Evolutionary conservation across 129 eudicot species (phyloP).

Genomic region (Arctium lappa): DNA sequence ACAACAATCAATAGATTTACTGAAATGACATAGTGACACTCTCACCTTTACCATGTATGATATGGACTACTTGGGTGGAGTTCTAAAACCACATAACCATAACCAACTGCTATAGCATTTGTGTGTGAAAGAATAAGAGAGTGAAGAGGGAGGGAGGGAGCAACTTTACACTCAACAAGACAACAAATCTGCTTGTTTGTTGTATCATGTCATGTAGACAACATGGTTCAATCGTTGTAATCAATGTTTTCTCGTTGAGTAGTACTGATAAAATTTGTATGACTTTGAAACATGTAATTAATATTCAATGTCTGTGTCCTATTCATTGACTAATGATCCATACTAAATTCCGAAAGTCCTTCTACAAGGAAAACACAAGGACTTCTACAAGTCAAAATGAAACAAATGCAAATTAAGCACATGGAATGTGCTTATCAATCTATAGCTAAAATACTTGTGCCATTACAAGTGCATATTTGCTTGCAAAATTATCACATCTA

Average conservation of each 20-base stretch:
- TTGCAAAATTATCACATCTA: background rate
- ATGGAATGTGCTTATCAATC: background rate
- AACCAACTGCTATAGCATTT: background rate
- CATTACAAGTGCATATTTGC: background rate
- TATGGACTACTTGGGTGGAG: background rate
- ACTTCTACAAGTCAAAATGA: background rate
- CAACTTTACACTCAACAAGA: background rate
- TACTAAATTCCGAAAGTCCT: background rate
- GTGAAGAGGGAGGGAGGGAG: background rate
- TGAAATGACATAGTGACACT: background rate
- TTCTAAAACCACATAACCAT: background rate
- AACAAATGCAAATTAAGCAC: background rate
- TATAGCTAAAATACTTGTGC: background rate
- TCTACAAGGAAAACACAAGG: background rate
- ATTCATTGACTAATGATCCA: background rate
- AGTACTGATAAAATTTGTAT: background rate
- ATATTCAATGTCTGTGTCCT: background rate
- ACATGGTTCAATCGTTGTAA: background rate
- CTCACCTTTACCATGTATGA: background rate
- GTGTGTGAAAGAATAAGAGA: background rate
- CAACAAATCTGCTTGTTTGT: background rate
- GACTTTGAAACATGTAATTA: background rate
- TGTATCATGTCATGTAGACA: background rate
- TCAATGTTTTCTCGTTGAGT: background rate
- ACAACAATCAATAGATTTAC: background rate